Evolutionary conservation across 805 yeast genomes (phyloP).

Genomic region (Candida anglica): DNA sequence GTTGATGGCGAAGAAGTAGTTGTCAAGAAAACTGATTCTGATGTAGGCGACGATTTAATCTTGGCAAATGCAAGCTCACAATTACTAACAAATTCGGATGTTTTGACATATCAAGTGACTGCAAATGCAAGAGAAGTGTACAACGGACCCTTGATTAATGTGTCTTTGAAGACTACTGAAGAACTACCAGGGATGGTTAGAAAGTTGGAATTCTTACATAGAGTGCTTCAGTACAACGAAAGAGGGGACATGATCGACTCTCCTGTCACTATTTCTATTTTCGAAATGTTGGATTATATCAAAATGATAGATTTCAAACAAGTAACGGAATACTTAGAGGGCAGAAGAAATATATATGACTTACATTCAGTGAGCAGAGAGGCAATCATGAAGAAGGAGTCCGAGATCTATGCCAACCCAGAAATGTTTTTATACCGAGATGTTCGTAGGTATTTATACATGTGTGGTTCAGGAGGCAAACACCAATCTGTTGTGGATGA

Average conservation of each 20-base stretch:
- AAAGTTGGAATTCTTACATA: conserved; percentile 45
- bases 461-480: background rate
- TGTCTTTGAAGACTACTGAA: conserved; percentile 39
- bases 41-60: conserved; percentile 18
- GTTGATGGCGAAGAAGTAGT: conserved; percentile 2
- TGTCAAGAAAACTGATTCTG: background rate
- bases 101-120: conserved; percentile 36
- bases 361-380: too few relatives aligned
- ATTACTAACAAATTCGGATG: conserved; percentile 26
- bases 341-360: background rate
- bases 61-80: conserved; percentile 33
- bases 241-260: conserved; percentile 24
- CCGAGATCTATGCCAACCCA: too few relatives aligned
- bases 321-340: background rate
- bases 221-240: conserved; percentile 38
- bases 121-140: conserved; percentile 28
- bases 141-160: conserved; percentile 28
- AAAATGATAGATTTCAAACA: conserved; percentile 5
- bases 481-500: too few relatives aligned
- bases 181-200: conserved; percentile 33
- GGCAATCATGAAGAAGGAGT: background rate
- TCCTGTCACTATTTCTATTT: conserved; percentile 30
- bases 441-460: background rate
- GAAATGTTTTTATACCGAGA: background rate
- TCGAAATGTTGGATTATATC: conserved; percentile 24